These are phyloP conservation scores for Backusella sp. DNA, from an alignment of 192 early-diverging fungal species.

Conservation along the genomic window DNA sequence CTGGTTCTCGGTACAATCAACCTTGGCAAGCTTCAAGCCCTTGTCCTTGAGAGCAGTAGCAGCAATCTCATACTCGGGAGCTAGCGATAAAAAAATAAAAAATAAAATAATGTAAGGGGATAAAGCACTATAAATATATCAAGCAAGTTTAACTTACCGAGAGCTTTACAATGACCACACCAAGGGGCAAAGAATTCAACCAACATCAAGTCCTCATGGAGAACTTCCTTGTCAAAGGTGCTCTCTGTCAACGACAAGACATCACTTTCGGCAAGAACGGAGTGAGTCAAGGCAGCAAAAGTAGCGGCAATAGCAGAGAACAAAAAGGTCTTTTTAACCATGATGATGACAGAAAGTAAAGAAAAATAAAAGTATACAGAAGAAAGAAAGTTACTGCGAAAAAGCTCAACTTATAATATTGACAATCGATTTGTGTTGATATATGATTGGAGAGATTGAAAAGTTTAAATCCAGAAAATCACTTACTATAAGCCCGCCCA, in stretches of 20 bases:
- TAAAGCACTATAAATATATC: background rate
- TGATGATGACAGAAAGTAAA: slow-evolving; percentile 2
- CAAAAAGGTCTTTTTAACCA: slow-evolving; percentile 27
- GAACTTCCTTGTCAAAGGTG: slow-evolving; percentile 63
- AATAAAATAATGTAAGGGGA: background rate
- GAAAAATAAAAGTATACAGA: slow-evolving; percentile 1
- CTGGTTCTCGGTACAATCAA: slow-evolving; percentile 92
- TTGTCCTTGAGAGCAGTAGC: slow-evolving; percentile 79
- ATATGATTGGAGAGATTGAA: slow-evolving; percentile 7
- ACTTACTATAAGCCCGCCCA: background rate
- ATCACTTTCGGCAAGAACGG: slow-evolving; percentile 40
- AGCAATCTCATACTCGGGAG: slow-evolving; percentile 92
- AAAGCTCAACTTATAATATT: slow-evolving; percentile 6
- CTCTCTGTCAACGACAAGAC: slow-evolving; percentile 55
- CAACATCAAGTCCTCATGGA: slow-evolving; percentile 68
- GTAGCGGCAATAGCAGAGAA: slow-evolving; percentile 27
- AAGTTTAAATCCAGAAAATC: background rate
- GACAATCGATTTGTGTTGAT: slow-evolving; percentile 11
- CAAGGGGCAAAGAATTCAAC: slow-evolving; percentile 97
- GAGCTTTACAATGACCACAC: slow-evolving; percentile 96
- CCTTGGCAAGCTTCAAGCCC: slow-evolving; percentile 84
- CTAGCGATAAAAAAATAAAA: slow-evolving; percentile 39
- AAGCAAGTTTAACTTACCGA: slow-evolving; percentile 44
- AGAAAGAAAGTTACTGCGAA: background rate
- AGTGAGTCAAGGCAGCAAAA: slow-evolving; percentile 24